Evolutionary conservation across 441 rosid genomes (phyloP), one percentile per base, ranked within the genome.

Genomic region (Adansonia rubrostipa): DNA sequence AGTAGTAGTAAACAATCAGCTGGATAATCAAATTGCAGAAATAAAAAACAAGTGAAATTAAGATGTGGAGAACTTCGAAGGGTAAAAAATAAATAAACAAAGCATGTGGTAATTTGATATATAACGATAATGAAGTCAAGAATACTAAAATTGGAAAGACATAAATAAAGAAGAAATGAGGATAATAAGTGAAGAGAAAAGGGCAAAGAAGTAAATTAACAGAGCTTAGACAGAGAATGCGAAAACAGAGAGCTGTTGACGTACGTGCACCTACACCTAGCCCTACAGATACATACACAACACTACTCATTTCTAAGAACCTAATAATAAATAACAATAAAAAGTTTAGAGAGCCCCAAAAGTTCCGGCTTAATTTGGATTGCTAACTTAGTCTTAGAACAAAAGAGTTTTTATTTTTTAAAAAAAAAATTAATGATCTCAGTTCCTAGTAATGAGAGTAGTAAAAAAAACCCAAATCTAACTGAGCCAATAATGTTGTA

Each of bases 401-500:
- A 24, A 24, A 24, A 24, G 28, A 24, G 28, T 24, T 24, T 24
- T 24, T 24, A 24, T 24, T 24, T 24, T 24, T 24, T 24, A 24
- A 24, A 24, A 24, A 24, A 24, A 24, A n/a, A n/a, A n/a, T n/a
- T 24, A 24, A 24, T 24, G 28, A 24, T 24, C 28, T 24, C 28
- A 24, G 28, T 24, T 24, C 0, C 28, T 24, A 24, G 28, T 24
- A 9, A 7, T n/a, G 3, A 45, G 1, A 9, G 5, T 3, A 9
- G 28, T 24, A n/a, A 24, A 24, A 24, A 24, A 24, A 24, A 24
- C 28, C 28, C 28, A 66, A 17, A 61, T 22, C 1, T 84, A 94
- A 98, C 99, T 96, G 99, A 83, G 99, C 98, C 86, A 96, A 86
- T 24, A 73, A 96, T 89, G 85, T 96, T 96, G 63, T 92, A 96